These are phyloP conservation scores for Ilyonectria mors-panacis DNA, from an alignment of 2,329 filamentous ascomycete genomes.

Conservation along the genomic window DNA sequence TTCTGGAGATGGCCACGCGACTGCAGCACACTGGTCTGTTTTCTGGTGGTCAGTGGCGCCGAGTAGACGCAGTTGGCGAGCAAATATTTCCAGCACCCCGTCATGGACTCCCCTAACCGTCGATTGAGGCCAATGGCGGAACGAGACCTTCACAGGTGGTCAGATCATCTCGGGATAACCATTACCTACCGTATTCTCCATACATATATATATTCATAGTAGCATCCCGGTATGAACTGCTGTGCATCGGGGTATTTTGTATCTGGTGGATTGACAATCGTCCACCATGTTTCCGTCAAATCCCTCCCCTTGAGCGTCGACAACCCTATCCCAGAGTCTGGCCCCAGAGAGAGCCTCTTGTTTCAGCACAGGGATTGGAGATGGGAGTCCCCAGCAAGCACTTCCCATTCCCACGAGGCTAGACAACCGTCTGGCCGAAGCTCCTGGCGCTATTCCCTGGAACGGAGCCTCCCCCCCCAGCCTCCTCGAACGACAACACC, in stretches of 20 bases:
- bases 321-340: conserved; percentile 34
- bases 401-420: conserved; percentile 32
- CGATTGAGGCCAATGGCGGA: conserved; percentile 10
- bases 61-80: conserved; percentile 12
- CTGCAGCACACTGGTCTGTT: conserved; percentile 10
- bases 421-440: conserved; percentile 29
- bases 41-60: conserved; percentile 1
- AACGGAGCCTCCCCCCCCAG: conserved; percentile 23
- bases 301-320: conserved; percentile 30
- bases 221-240: neutral
- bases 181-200: neutral
- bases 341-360: conserved; percentile 45
- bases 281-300: conserved; percentile 32
- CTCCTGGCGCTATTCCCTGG: conserved; percentile 40
- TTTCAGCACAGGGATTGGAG: conserved; percentile 46
- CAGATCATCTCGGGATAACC: neutral
- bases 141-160: neutral
- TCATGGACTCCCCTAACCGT: neutral
- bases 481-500: conserved; percentile 37
- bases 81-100: neutral
- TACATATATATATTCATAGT: neutral
- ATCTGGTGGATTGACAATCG: conserved; percentile 26
- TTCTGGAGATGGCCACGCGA: conserved; percentile 1
- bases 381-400: conserved; percentile 30
- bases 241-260: conserved; percentile 8